Conservation (phyloP, 2,329 filamentous ascomycete genomes). For the Alternaria postmessia region DNA sequence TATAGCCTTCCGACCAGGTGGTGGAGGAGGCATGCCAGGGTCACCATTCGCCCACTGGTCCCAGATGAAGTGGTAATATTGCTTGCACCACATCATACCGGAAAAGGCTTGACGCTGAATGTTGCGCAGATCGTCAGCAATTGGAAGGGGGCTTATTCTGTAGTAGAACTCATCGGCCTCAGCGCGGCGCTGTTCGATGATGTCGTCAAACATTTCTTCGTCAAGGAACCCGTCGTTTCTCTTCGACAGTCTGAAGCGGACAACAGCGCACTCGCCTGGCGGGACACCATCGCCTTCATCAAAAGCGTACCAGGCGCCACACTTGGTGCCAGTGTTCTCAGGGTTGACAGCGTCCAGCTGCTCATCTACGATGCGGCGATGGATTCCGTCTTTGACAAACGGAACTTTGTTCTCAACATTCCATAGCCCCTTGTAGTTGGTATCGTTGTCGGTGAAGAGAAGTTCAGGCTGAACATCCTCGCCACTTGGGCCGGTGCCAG, state of each 20-base stretch:
- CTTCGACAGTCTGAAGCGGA: constrained; percentile 86
- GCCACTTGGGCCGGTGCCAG: constrained; percentile 78
- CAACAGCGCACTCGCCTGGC: constrained; percentile 92
- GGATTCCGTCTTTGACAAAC: constrained; percentile 96
- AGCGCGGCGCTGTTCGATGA: constrained; percentile 83
- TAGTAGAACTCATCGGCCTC: constrained; percentile 98
- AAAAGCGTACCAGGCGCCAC: constrained; percentile 90
- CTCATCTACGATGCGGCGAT: constrained; percentile 82
- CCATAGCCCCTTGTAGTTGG: constrained; percentile 82
- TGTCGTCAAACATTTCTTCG: constrained; percentile 90
- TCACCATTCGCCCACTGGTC: constrained; percentile 98
- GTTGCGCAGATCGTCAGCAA: constrained; percentile 91
- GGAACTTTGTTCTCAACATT: constrained; percentile 75
- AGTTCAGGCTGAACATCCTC: constrained; percentile 85
- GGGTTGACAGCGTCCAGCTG: constrained; percentile 86
- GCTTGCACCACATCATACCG: constrained; percentile 99
- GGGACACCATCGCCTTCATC: constrained; percentile 87
- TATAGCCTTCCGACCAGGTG: constrained; percentile 77
- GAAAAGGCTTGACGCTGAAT: constrained; percentile 94
- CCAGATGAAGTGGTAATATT: constrained; percentile 96
- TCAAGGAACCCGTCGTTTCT: constrained; percentile 81
- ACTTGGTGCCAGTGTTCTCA: constrained; percentile 81
- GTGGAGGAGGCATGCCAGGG: constrained; percentile 85
- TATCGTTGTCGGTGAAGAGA: constrained; percentile 95
- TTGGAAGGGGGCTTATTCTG: constrained; percentile 88